Percentiles rank a stretch among this genome's conserved stretches.
Conservation (phyloP, 163 green algal species). For the Trebouxiophyceae sp. region DNA sequence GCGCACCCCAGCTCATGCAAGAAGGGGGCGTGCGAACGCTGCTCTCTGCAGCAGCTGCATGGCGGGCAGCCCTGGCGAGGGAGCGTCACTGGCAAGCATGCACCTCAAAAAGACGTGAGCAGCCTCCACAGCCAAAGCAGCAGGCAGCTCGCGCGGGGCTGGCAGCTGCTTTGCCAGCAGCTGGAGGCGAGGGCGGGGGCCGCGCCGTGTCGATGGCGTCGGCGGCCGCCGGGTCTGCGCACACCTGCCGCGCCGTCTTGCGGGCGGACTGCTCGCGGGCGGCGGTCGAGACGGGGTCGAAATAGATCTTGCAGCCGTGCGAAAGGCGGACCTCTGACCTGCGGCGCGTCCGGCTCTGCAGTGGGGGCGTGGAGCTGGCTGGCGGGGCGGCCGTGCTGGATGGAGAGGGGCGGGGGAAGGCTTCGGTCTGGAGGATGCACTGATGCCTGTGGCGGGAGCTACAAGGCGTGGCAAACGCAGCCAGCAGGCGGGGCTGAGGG, state of each 20-base stretch:
- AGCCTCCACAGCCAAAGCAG: too few species aligned
- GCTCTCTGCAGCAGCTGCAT: too few species aligned
- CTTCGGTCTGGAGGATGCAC: too few species aligned
- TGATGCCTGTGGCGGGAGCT: not conserved
- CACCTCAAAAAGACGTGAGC: too few species aligned
- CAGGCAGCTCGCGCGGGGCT: too few species aligned
- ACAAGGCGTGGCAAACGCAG: not conserved
- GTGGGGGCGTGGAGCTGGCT: not conserved
- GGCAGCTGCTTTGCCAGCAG: too few species aligned
- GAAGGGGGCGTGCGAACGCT: not conserved
- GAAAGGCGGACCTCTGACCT: slow-evolving; percentile 11
- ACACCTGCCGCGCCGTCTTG: slow-evolving; percentile 1
- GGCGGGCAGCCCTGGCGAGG: too few species aligned
- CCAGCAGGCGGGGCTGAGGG: not conserved
- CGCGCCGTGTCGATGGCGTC: slow-evolving; percentile 10
- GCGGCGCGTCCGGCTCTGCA: not conserved
- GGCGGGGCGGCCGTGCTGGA: too few species aligned
- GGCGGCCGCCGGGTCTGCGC: not conserved
- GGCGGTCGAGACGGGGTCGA: slow-evolving; percentile 9
- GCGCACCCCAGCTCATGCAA: too few species aligned
- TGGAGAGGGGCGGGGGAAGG: too few species aligned
- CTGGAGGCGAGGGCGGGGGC: too few species aligned
- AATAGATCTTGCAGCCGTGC: slow-evolving; percentile 14
- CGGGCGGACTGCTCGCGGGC: slow-evolving; percentile 3
- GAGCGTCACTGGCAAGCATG: too few species aligned